phyloP scores from a whole-genome alignment of 2,329 filamentous ascomycete species.

The Cladophialophora exuberans region DNA sequence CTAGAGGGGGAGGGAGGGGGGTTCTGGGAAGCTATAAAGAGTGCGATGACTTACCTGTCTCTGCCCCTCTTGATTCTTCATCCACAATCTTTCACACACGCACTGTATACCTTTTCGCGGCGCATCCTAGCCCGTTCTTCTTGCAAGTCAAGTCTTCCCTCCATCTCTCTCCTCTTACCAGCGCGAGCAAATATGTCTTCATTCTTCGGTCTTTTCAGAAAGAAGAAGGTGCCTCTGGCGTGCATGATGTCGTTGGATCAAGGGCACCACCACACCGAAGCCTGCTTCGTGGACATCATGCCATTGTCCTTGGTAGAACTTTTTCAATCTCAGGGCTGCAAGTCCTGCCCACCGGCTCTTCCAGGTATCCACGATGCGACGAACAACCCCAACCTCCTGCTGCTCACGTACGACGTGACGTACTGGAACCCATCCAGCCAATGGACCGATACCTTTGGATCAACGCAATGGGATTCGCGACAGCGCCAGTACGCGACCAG shows the following conservation, averaged over 20 bases:
- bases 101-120: too few species aligned
- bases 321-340: slow-evolving; percentile 30
- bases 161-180: neutral
- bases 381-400: slow-evolving; percentile 25
- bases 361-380: slow-evolving; percentile 26
- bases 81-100: too few species aligned
- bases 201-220: slow-evolving; percentile 26
- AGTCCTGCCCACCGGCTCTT: slow-evolving; percentile 27
- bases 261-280: slow-evolving; percentile 26
- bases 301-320: slow-evolving; percentile 29
- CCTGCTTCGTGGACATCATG: slow-evolving; percentile 29
- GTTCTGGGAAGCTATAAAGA: neutral
- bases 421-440: slow-evolving; percentile 27
- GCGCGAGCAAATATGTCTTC: slow-evolving; percentile 12
- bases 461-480: slow-evolving; percentile 22
- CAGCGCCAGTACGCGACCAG: slow-evolving; percentile 25
- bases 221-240: slow-evolving; percentile 24
- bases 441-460: slow-evolving; percentile 29
- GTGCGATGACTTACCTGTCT: neutral
- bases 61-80: too few species aligned
- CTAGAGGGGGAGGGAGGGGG: neutral
- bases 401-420: slow-evolving; percentile 30
- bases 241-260: slow-evolving; percentile 25
- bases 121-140: neutral
- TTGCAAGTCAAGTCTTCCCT: too few species aligned